Percentiles rank a stretch among this genome's conserved stretches.
Conservation (phyloP, 768 basidiomycete genomes). For the Kwoniella europaea region DNA sequence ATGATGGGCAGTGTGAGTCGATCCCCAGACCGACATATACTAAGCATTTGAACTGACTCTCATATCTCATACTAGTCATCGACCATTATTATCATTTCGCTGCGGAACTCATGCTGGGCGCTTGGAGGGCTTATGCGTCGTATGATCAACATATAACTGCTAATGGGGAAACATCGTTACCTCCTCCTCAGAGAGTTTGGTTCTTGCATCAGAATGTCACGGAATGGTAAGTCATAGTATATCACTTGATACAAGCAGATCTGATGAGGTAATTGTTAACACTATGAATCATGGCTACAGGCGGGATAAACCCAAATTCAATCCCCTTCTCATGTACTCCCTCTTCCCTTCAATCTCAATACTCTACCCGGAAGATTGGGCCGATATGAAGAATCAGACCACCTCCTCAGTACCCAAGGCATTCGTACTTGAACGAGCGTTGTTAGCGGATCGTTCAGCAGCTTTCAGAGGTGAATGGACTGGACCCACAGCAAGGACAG, state of each 20-base stretch:
- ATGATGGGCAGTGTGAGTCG: conserved; percentile 62
- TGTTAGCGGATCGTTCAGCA: conserved; percentile 77
- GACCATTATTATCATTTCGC: conserved; percentile 86
- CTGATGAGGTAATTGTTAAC: neutral
- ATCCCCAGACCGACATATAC: no score
- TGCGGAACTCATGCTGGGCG: conserved; percentile 77
- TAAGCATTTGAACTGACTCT: no score
- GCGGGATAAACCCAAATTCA: conserved; percentile 80
- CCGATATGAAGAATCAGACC: conserved; percentile 64
- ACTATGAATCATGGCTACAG: conserved; percentile 56
- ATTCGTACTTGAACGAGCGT: conserved; percentile 73
- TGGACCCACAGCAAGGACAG: conserved; percentile 70
- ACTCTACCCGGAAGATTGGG: conserved; percentile 75
- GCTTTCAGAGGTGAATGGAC: conserved; percentile 71
- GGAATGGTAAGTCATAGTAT: conserved; percentile 45
- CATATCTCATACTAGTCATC: conserved; percentile 61
- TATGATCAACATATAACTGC: conserved; percentile 52
- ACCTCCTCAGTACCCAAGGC: conserved; percentile 57
- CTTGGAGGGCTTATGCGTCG: conserved; percentile 68
- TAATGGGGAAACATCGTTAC: conserved; percentile 59
- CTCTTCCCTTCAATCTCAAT: conserved; percentile 66
- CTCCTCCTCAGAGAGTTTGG: conserved; percentile 71
- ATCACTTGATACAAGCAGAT: no score
- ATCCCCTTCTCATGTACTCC: conserved; percentile 74
- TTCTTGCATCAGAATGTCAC: conserved; percentile 63